Conservation (phyloP, 148 eudicot genomes). For the Selenicereus undatus region DNA sequence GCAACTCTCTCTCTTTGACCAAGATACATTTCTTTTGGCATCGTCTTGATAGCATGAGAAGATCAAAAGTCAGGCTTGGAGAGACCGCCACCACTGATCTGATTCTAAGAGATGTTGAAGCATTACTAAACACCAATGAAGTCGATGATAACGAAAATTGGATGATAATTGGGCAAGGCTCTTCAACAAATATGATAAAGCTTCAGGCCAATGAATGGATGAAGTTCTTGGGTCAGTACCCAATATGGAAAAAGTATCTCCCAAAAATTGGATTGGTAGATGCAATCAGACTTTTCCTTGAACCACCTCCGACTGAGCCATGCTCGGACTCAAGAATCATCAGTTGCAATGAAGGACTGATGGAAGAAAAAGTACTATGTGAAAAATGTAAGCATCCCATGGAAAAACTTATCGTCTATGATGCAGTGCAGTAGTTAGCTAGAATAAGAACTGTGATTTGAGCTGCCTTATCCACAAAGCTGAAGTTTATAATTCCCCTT, state of each 20-base stretch:
- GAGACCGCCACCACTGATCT: constrained; percentile 24
- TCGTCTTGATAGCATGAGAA: constrained; percentile 53
- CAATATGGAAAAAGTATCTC: constrained; percentile 36
- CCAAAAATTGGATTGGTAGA: constrained; percentile 40
- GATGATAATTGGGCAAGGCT: constrained; percentile 50
- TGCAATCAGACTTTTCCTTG: constrained; percentile 42
- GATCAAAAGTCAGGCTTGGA: constrained; percentile 35
- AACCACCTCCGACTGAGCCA: constrained; percentile 28
- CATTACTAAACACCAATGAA: constrained; percentile 31
- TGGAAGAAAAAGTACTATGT: constrained; percentile 35
- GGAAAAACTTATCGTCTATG: constrained; percentile 34
- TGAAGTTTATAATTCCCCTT: too few species aligned
- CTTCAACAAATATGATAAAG: constrained; percentile 34
- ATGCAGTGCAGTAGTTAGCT: constrained; percentile 13
- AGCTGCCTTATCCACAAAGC: background rate
- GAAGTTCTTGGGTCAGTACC: constrained; percentile 27
- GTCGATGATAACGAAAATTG: constrained; percentile 34
- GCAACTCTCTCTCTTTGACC: constrained; percentile 29
- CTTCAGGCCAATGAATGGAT: constrained; percentile 33
- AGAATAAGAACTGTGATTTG: constrained; percentile 14
- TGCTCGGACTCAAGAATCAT: constrained; percentile 38
- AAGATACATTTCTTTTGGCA: constrained; percentile 51
- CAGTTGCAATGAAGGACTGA: constrained; percentile 36
- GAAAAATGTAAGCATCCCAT: constrained; percentile 42
- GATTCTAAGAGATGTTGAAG: constrained; percentile 31